Conservation (phyloP, 768 basidiomycete genomes). For the Chlorophyllum brunneum region DNA sequence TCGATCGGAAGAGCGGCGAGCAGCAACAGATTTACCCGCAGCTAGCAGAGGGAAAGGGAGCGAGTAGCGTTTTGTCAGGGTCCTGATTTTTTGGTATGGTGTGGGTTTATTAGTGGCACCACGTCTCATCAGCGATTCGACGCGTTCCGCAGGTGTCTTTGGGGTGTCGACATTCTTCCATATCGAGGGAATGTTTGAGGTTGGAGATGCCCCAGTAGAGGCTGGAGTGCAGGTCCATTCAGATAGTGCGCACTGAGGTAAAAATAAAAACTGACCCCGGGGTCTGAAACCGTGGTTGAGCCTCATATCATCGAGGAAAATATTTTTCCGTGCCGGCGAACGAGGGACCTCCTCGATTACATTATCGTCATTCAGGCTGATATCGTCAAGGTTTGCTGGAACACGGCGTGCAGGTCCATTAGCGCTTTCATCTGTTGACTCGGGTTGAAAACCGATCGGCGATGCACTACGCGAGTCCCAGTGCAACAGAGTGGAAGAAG, state of each 20-base stretch:
- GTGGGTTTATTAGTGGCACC: slow-evolving; percentile 20
- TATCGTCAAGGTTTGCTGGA: slow-evolving; percentile 9
- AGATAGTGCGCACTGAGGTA: background rate
- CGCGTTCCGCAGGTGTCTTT: slow-evolving; percentile 29
- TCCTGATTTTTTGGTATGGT: slow-evolving; percentile 37
- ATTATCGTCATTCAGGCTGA: slow-evolving; percentile 9
- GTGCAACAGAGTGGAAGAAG: slow-evolving; percentile 20
- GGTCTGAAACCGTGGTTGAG: background rate
- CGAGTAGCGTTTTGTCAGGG: slow-evolving; percentile 47
- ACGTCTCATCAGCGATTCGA: slow-evolving; percentile 25
- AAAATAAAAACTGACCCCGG: background rate
- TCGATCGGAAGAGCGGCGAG: slow-evolving; percentile 3
- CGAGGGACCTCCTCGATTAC: slow-evolving; percentile 8
- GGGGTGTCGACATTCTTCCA: slow-evolving; percentile 44
- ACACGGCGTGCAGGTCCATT: background rate
- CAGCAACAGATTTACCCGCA: slow-evolving; percentile 10
- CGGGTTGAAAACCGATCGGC: background rate
- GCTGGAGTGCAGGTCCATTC: background rate
- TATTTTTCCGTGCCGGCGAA: slow-evolving; percentile 4
- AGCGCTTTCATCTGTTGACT: background rate
- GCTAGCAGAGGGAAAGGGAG: slow-evolving; percentile 40
- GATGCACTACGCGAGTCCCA: slow-evolving; percentile 13
- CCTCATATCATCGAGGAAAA: slow-evolving; percentile 11
- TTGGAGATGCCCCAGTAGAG: background rate
- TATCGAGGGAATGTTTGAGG: slow-evolving; percentile 38